A percentile compares a stretch with the other conserved stretches of the same genome.
Evolutionary conservation across 139 green algal genomes (phyloP).

Genomic region (Chlamydomonas sp.): DNA sequence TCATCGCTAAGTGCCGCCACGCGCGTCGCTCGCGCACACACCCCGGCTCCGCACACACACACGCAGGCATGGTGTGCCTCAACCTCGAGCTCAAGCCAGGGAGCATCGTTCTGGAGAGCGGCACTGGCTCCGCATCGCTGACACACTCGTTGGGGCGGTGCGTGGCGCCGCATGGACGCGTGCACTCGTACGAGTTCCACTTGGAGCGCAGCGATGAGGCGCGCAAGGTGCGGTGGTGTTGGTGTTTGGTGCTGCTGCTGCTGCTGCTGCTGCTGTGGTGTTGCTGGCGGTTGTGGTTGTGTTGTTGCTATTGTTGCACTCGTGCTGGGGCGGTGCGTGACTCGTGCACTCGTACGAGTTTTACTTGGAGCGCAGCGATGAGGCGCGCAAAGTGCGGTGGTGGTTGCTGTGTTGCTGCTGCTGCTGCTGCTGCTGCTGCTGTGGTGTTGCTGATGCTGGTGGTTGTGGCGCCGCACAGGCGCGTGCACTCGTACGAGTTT

Average conservation of each 20-base stretch:
- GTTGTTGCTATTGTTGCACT: neutral
- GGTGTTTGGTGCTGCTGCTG: neutral
- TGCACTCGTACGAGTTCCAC: conserved; percentile 97
- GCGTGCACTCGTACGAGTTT: conserved; percentile 95
- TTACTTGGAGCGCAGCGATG: conserved; percentile 55
- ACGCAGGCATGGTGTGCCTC: conserved; percentile 44
- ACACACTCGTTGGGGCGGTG: conserved; percentile 82
- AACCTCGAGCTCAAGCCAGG: conserved; percentile 82
- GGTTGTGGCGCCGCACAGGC: conserved; percentile 21
- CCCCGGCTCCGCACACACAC: neutral
- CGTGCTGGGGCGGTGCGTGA: conserved; percentile 25
- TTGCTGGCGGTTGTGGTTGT: neutral
- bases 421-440: too few relatives aligned
- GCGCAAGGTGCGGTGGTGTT: neutral
- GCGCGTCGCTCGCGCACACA: neutral
- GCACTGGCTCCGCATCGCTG: conserved; percentile 88
- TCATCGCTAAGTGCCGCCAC: too few relatives aligned
- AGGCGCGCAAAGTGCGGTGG: conserved; percentile 12
- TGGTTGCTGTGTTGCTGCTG: neutral
- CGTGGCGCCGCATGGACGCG: conserved; percentile 70
- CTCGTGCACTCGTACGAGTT: conserved; percentile 95
- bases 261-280: neutral
- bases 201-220: conserved; percentile 38
- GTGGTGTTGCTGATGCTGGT: too few relatives aligned
- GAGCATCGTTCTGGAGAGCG: conserved; percentile 70